Conservation (phyloP, 129 eudicot species). For the Centrapalus pauciflorus region DNA sequence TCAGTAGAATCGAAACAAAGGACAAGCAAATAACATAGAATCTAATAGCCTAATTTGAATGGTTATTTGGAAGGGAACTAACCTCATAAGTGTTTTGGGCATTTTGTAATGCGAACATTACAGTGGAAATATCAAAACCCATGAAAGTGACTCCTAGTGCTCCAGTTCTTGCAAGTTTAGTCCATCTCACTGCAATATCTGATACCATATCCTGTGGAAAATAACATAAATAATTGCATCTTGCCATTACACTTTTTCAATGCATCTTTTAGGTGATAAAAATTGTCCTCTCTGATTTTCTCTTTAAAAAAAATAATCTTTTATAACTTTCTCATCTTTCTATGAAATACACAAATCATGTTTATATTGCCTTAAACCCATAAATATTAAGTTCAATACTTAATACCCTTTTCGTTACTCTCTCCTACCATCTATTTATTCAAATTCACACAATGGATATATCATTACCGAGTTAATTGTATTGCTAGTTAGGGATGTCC, state of each 20-base stretch:
- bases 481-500: neutral
- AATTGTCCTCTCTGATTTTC: no score
- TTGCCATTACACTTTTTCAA: neutral
- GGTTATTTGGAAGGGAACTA: slow-evolving; percentile 11
- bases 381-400: neutral
- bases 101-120: slow-evolving; percentile 81
- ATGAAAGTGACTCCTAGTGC: slow-evolving; percentile 59
- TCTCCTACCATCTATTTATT: neutral
- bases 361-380: neutral
- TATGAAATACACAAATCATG: neutral
- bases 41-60: no score
- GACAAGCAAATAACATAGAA: neutral
- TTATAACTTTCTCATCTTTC: neutral
- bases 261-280: neutral
- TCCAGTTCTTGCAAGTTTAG: slow-evolving; percentile 72
- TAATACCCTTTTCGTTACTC: neutral
- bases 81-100: slow-evolving; percentile 85
- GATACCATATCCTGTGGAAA: slow-evolving; percentile 59
- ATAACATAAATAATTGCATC: neutral
- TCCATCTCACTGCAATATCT: slow-evolving; percentile 74
- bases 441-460: neutral
- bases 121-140: slow-evolving; percentile 71
- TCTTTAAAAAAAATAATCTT: no score
- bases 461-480: neutral
- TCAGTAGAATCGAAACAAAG: neutral